Percentiles rank a stretch among this genome's conserved stretches.
Conservation (phyloP, 1,284 basidiomycete genomes). For the Acaromyces ingoldii region DNA sequence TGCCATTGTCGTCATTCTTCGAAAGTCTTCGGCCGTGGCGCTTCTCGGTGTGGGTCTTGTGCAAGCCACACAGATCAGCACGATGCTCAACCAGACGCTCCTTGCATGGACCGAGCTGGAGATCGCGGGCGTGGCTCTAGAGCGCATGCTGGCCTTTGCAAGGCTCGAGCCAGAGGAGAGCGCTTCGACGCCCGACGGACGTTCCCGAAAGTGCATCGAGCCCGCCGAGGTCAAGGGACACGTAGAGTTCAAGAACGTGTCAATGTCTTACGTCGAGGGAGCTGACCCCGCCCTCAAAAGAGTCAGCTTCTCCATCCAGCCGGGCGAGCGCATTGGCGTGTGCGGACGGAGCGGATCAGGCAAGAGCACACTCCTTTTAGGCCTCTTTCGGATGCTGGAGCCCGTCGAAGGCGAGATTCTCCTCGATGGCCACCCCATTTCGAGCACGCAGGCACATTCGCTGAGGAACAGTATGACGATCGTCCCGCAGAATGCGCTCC, state of each 20-base stretch:
- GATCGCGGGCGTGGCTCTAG: conserved; percentile 50
- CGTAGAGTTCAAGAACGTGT: conserved; percentile 22
- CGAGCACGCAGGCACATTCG: background rate
- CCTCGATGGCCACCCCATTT: conserved; percentile 24
- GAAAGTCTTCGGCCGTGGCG: conserved; percentile 23
- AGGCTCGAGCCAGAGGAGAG: conserved; percentile 27
- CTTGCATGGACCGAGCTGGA: conserved; percentile 49
- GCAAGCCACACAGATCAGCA: conserved; percentile 29
- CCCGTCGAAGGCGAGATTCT: conserved; percentile 19
- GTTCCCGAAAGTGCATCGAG: background rate
- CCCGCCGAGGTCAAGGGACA: conserved; percentile 8
- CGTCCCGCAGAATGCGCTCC: conserved; percentile 8
- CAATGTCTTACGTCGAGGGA: conserved; percentile 21
- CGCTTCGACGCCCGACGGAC: background rate
- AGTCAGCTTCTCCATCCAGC: conserved; percentile 19
- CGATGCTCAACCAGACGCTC: conserved; percentile 21
- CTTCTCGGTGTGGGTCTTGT: conserved; percentile 49
- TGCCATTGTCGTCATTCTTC: conserved; percentile 24
- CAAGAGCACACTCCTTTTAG: conserved; percentile 35
- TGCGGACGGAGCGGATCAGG: conserved; percentile 31
- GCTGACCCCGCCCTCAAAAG: conserved; percentile 25
- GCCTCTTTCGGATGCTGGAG: conserved; percentile 35
- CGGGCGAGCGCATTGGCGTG: conserved; percentile 28
- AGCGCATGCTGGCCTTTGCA: conserved; percentile 46
- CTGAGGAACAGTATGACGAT: conserved; percentile 2